Evolutionary conservation across 805 yeast species (phyloP).

Genomic region (Martiniozyma abietophila): DNA sequence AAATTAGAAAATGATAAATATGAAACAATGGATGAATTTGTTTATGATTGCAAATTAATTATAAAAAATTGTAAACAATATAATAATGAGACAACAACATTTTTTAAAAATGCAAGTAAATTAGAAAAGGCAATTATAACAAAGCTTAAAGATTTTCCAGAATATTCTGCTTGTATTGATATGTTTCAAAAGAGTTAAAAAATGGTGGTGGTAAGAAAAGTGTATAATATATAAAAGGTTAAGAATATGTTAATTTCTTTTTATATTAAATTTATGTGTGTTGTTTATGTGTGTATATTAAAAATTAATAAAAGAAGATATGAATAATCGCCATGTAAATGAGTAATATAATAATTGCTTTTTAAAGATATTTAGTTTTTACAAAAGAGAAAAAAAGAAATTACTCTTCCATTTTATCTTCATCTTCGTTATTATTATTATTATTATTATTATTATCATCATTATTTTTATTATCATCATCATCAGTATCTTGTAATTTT

Average conservation of each 20-base stretch:
- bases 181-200: conserved; percentile 22
- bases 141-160: conserved; percentile 85
- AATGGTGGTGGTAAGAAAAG: neutral
- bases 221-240: neutral
- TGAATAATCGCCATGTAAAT: no score
- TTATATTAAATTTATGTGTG: no score
- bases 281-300: no score
- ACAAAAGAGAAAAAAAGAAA: neutral
- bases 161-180: conserved; percentile 75
- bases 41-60: conserved; percentile 78
- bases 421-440: neutral
- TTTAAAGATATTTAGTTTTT: neutral
- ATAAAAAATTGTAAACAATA: conserved; percentile 88
- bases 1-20: conserved; percentile 88
- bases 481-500: conserved; percentile 54
- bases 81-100: conserved; percentile 90
- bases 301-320: no score
- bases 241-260: no score
- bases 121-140: conserved; percentile 80
- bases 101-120: conserved; percentile 89
- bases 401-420: conserved; percentile 1
- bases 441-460: conserved; percentile 2
- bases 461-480: conserved; percentile 5
- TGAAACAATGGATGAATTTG: conserved; percentile 81
- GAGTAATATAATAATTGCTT: neutral